Evolutionary conservation across 192 early-diverging fungal genomes (phyloP).

Genomic region (Podila epicladia): DNA sequence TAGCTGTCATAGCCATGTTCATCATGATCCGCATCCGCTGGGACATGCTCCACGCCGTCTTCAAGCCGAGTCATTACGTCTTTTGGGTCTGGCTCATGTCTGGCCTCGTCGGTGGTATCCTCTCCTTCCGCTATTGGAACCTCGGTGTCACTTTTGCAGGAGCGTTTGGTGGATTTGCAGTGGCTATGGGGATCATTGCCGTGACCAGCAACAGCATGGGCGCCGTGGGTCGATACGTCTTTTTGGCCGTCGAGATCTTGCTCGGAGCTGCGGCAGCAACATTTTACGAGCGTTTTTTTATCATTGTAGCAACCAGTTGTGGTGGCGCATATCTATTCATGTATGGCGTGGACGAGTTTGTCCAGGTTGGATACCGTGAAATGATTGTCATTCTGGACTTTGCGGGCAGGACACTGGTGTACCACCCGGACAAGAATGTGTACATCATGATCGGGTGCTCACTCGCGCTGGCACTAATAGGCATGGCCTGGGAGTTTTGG

Average conservation of each 20-base stretch:
- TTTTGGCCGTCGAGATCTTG: slow-evolving; percentile 32
- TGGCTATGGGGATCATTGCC: slow-evolving; percentile 39
- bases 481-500: slow-evolving; percentile 35
- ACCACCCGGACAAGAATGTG: slow-evolving; percentile 19
- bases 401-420: slow-evolving; percentile 14
- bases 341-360: slow-evolving; percentile 62
- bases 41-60: slow-evolving; percentile 17
- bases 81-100: slow-evolving; percentile 44
- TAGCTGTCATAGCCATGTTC: slow-evolving; percentile 19
- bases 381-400: slow-evolving; percentile 35
- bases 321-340: slow-evolving; percentile 59
- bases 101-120: slow-evolving; percentile 7
- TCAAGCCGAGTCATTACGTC: slow-evolving; percentile 17
- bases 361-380: slow-evolving; percentile 55
- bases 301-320: slow-evolving; percentile 58
- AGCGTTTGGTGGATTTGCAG: slow-evolving; percentile 36
- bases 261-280: slow-evolving; percentile 40
- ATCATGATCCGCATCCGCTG: slow-evolving; percentile 15
- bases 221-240: not conserved
- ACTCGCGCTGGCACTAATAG: slow-evolving; percentile 12
- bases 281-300: slow-evolving; percentile 49
- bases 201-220: slow-evolving; percentile 7
- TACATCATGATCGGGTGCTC: slow-evolving; percentile 31
- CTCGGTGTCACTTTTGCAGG: slow-evolving; percentile 31
- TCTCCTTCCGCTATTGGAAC: slow-evolving; percentile 41